phyloP scores from a whole-genome alignment of 2,329 filamentous ascomycete species.

The Colletotrichum cuscutae region DNA sequence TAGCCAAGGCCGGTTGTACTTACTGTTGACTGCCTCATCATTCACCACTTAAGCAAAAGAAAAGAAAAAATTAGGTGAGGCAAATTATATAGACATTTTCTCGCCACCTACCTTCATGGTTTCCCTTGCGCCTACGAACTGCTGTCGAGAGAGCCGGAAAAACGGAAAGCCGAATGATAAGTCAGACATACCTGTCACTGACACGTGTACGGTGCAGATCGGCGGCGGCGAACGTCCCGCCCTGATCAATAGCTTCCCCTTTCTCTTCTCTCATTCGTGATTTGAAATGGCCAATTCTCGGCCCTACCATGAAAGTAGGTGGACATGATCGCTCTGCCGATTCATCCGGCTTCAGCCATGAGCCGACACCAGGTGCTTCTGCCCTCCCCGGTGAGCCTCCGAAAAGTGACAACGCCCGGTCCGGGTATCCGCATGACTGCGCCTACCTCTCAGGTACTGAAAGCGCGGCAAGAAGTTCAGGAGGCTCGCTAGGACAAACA shows the following conservation, averaged over 20 bases:
- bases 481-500: neutral
- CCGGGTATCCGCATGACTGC: conserved; percentile 13
- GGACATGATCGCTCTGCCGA: neutral
- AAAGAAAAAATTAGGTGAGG: neutral
- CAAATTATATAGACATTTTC: neutral
- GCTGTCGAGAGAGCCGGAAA: no score
- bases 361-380: neutral
- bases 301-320: neutral
- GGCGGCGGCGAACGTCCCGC: neutral
- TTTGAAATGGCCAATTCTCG: neutral
- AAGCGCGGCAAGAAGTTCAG: neutral
- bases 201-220: conserved; percentile 6
- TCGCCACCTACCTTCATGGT: neutral
- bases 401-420: neutral
- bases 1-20: no score
- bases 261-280: neutral
- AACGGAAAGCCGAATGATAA: neutral
- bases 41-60: neutral
- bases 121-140: neutral
- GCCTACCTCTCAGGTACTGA: neutral
- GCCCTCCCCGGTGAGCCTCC: neutral
- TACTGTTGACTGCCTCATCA: neutral
- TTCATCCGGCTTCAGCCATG: no score
- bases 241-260: neutral
- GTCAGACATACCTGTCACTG: conserved; percentile 1